phyloP scores from a whole-genome alignment of 306 rosid species.

The Castanea sativa region DNA sequence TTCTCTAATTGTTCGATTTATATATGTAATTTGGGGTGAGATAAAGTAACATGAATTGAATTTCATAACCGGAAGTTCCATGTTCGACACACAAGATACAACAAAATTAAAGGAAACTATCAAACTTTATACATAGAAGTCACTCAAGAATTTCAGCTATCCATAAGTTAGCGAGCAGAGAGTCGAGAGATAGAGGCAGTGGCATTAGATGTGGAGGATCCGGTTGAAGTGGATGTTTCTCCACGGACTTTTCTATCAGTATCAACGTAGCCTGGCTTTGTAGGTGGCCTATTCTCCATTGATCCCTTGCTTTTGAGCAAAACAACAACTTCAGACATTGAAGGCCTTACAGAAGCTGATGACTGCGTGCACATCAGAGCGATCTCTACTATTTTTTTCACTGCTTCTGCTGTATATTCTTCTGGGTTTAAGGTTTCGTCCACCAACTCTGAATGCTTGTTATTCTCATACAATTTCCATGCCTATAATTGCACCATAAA shows the following conservation, averaged over 20 bases:
- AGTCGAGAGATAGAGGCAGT: slow-evolving; percentile 42
- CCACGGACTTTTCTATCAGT: slow-evolving; percentile 24
- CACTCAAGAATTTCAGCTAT: background rate
- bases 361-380: slow-evolving; percentile 63
- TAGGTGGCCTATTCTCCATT: slow-evolving; percentile 27
- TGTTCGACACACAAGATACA: no score
- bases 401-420: slow-evolving; percentile 47
- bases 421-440: slow-evolving; percentile 44
- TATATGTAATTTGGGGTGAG: no score
- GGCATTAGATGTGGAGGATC: slow-evolving; percentile 53
- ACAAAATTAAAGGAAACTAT: background rate
- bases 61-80: no score
- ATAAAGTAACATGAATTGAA: no score
- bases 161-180: slow-evolving; percentile 37
- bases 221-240: slow-evolving; percentile 48
- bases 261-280: slow-evolving; percentile 59
- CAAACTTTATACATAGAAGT: background rate
- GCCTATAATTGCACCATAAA: slow-evolving; percentile 28
- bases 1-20: no score
- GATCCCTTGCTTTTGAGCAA: slow-evolving; percentile 46
- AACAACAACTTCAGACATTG: slow-evolving; percentile 60
- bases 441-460: slow-evolving; percentile 37
- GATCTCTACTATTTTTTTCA: slow-evolving; percentile 49
- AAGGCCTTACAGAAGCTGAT: slow-evolving; percentile 53
- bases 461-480: slow-evolving; percentile 54